Base-by-base conservation (phyloP, 1,284 basidiomycete genomes). In the Pyrrhoderma noxium region DNA sequence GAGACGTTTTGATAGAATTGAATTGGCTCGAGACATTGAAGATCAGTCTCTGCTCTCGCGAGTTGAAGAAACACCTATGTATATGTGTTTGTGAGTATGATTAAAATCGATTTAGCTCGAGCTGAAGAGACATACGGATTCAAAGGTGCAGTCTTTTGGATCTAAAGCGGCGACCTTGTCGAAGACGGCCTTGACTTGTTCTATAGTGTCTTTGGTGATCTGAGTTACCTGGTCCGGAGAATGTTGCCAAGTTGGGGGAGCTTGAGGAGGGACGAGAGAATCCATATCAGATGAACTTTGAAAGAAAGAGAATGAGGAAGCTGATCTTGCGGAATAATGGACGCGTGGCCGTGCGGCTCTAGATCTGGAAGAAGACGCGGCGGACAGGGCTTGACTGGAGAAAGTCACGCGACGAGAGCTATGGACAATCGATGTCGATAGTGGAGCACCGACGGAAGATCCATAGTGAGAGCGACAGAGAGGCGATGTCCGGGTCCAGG, bases 1-100 rank as follows among this genome's bases (percentile, higher is more conserved):
- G 85, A 85, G 18, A 91, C 85, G 58, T 89, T 87, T 64, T 89
- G 85, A 62, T 89, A 86, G 67, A 91, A 91, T 0, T 72, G 67
- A 11, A 86, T 70, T 0, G 84, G 84, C 58, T 85, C 82, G 31
- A 70, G 61, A 8, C 64, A 62, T 48, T 82, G 77, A 27, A 80
- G 68, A 9, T 71, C 64, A 8, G 79, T 75, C 45, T 86, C 84
- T 8, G 74, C 72, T 16, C 74, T 62, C 1, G 82, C 77, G 23
- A 90, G 75, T 3, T 76, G 68, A 23, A 85, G 80, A 59, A 85
- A 85, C 16, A 86, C 83, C 83, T 85, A 59, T 14, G 13, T 37
- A 5, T 16, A 5, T 13, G 31, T 7, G 2, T 7, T 7, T 47
- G 11, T 37, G 46, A 44, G 14, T 39, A 16, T 40, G 61, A 60